Percentiles rank a stretch among this genome's conserved stretches.
Conservation (phyloP, 768 basidiomycete species). For the Boletus reticuloceps region DNA sequence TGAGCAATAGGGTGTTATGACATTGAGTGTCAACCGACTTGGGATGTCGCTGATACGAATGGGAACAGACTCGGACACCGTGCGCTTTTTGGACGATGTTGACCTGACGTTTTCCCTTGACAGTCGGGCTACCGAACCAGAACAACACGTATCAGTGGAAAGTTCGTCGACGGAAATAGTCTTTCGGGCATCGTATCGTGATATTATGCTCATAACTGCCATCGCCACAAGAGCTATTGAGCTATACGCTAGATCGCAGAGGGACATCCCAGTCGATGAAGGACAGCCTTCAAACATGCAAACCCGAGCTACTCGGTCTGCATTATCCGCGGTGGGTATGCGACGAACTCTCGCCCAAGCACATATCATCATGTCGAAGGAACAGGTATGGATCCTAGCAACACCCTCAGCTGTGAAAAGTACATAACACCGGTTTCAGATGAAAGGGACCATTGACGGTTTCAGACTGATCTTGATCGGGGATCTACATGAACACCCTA, state of each 20-base stretch:
- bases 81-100: slow-evolving; percentile 90
- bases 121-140: slow-evolving; percentile 64
- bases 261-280: slow-evolving; percentile 5
- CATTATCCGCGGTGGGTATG: slow-evolving; percentile 1
- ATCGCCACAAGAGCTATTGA: slow-evolving; percentile 87
- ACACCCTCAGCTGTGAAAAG: background rate
- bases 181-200: slow-evolving; percentile 92
- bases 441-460: slow-evolving; percentile 85
- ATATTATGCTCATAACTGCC: slow-evolving; percentile 83
- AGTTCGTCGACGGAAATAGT: slow-evolving; percentile 79
- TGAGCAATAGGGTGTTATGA: slow-evolving; percentile 66
- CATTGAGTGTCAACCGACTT: slow-evolving; percentile 73
- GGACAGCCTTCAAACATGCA: slow-evolving; percentile 9
- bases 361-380: slow-evolving; percentile 65
- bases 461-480: slow-evolving; percentile 93
- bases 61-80: slow-evolving; percentile 78
- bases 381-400: slow-evolving; percentile 55
- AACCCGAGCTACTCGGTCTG: background rate
- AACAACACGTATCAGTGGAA: slow-evolving; percentile 82
- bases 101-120: slow-evolving; percentile 88
- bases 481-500: slow-evolving; percentile 91
- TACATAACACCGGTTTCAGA: slow-evolving; percentile 38
- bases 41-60: slow-evolving; percentile 95
- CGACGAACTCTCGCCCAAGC: slow-evolving; percentile 33
- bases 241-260: slow-evolving; percentile 54